Evolutionary conservation across 1,284 basidiomycete genomes (phyloP).

Genomic region (Somion occarium): DNA sequence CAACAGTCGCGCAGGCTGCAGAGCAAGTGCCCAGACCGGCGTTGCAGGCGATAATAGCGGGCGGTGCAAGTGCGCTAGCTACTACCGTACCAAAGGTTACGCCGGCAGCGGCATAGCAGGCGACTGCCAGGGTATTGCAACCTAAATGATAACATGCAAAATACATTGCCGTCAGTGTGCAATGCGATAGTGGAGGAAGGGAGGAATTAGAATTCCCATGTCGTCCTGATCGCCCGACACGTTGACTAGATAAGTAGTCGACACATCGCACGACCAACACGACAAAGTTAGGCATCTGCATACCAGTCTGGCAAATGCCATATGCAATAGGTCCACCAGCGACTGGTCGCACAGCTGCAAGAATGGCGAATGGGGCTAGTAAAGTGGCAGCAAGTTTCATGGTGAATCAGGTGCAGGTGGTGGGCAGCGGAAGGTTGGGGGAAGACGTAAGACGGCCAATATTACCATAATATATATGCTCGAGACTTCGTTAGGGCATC

Average conservation of each 20-base stretch:
- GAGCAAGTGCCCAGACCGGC: slow-evolving; percentile 38
- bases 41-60: slow-evolving; percentile 48
- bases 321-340: slow-evolving; percentile 37
- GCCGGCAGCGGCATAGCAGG: slow-evolving; percentile 52
- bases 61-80: slow-evolving; percentile 35
- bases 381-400: slow-evolving; percentile 15
- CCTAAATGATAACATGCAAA: slow-evolving; percentile 29
- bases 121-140: slow-evolving; percentile 45
- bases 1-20: slow-evolving; percentile 22
- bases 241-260: too few species aligned
- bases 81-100: slow-evolving; percentile 46
- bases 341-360: slow-evolving; percentile 17
- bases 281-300: slow-evolving; percentile 3
- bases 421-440: too few species aligned
- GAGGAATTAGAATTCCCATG: too few species aligned
- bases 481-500: too few species aligned
- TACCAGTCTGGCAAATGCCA: slow-evolving; percentile 45
- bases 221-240: too few species aligned
- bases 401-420: too few species aligned
- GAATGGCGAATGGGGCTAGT: slow-evolving; percentile 13
- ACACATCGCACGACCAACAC: not conserved
- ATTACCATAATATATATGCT: too few species aligned
- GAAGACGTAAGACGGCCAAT: too few species aligned
- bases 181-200: too few species aligned
- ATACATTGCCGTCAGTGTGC: too few species aligned